Evolutionary conservation across 495 filamentous ascomycete genomes (phyloP), one percentile per base, ranked within the genome.

Genomic region (Aspergillus funiculosus): DNA sequence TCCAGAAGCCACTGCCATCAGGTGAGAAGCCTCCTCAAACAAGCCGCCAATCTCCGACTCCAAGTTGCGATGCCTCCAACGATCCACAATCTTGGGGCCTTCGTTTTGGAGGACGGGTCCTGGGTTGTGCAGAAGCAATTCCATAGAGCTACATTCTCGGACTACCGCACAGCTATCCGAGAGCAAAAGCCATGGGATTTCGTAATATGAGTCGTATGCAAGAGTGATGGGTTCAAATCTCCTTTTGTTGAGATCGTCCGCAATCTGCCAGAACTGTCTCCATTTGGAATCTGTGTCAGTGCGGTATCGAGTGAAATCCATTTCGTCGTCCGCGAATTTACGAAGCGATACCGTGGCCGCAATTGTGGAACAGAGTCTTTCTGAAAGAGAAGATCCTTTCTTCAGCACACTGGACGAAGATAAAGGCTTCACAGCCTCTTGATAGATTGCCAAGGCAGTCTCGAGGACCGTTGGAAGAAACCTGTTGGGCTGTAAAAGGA

Each of bases 251-350:
- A 99, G 75, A 57, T 97, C 90, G 9, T 80, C 71, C 37, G 90
- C 74, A 17, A 96, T 74, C 29, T 90, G 82, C 68, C 86, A 92
- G 64, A 92, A 94, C 32, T 87, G 76, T 30, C 83, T 79, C 94
- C 92, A 98, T 57, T 96, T 90, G 6, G 81, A 70, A 58, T 89
- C 81, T 29, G 82, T 82, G 22, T 84, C 80, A 21, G 66, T 63
- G 30, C 81, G 75, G 60, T 85, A 90, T 30, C 81, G 77, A 10
- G 80, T 73, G 48, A 85, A 86, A 48, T 92, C 83, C 56, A 83
- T 76, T n/a, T 75, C 76, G 5, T 81, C 81, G 5, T 78, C 72
- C 17, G 77, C 69, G 20, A 66, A 74, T 45, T 75, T 79, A 11
- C 74, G 71, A 14, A 89, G 63, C 1, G 77, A 71, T 8, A 84